A percentile compares a stretch with the other conserved stretches of the same genome.
Conservation (phyloP, 352 stramenopile genomes). For the Phytophthora fragariaefolia region DNA sequence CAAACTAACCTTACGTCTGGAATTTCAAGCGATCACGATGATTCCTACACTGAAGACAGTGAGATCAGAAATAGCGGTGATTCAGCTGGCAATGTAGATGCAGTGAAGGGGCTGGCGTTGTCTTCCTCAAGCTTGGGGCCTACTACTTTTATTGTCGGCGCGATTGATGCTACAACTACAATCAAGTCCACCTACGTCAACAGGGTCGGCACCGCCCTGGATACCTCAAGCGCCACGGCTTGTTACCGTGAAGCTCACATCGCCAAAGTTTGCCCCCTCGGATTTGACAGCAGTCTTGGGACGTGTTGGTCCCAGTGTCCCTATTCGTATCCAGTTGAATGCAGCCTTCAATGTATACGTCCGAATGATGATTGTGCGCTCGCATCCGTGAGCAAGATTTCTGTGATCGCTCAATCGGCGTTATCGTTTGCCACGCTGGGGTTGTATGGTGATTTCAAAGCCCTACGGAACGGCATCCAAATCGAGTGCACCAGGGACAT, state of each 20-base stretch:
- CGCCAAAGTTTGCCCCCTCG: slow-evolving; percentile 43
- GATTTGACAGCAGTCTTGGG: slow-evolving; percentile 33
- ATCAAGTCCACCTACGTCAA: slow-evolving; percentile 39
- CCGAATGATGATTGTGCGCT: slow-evolving; percentile 45
- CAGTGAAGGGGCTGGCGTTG: too few species aligned
- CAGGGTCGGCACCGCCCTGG: slow-evolving; percentile 34
- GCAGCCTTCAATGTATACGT: slow-evolving; percentile 49
- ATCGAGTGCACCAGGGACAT: slow-evolving; percentile 53
- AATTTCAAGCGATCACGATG: too few species aligned
- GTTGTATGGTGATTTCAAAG: slow-evolving; percentile 39
- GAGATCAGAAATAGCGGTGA: too few species aligned
- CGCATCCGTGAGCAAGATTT: slow-evolving; percentile 43
- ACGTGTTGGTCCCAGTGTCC: slow-evolving; percentile 55
- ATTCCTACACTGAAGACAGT: too few species aligned
- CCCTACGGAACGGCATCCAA: slow-evolving; percentile 32
- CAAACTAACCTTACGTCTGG: too few species aligned
- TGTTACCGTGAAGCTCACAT: slow-evolving; percentile 50
- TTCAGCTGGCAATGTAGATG: too few species aligned
- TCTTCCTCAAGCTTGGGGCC: too few species aligned
- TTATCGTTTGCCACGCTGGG: slow-evolving; percentile 28
- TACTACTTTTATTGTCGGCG: too few species aligned
- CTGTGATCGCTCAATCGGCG: slow-evolving; percentile 33
- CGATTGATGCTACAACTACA: slow-evolving; percentile 38
- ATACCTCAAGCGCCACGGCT: slow-evolving; percentile 18
- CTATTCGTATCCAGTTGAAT: slow-evolving; percentile 51